Conservation (phyloP, 129 eudicot genomes). For the Tagetes erecta region DNA sequence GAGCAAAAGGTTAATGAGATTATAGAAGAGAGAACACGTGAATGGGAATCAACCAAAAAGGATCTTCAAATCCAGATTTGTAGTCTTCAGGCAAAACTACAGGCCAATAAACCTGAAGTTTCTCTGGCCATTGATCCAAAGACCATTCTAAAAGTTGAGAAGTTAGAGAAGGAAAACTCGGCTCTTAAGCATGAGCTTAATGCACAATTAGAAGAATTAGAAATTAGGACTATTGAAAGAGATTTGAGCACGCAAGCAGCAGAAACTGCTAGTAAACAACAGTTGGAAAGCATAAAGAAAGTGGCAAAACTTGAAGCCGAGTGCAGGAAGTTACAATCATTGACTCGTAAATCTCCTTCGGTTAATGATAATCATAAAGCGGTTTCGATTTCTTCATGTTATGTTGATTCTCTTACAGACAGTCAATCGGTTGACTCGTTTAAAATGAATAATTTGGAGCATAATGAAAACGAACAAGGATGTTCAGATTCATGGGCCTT, state of each 20-base stretch:
- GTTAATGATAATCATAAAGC: conserved; percentile 46
- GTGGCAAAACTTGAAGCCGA: conserved; percentile 82
- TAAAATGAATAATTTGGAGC: conserved; percentile 41
- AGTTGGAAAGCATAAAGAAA: conserved; percentile 76
- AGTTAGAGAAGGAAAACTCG: conserved; percentile 61
- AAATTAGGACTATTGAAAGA: conserved; percentile 61
- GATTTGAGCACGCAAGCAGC: conserved; percentile 85
- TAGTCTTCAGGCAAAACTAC: conserved; percentile 44
- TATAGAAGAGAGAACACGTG: conserved; percentile 43
- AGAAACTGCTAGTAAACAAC: conserved; percentile 72
- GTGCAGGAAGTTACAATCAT: conserved; percentile 64
- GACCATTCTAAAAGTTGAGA: conserved; percentile 37
- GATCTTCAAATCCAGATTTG: conserved; percentile 57
- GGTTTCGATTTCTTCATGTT: conserved; percentile 38
- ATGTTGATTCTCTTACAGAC: conserved; percentile 70
- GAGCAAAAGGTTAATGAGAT: conserved; percentile 47
- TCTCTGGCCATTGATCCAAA: conserved; percentile 41
- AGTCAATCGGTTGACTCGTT: conserved; percentile 51
- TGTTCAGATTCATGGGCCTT: conserved; percentile 65
- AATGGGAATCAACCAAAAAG: conserved; percentile 50
- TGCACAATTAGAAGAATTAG: conserved; percentile 52
- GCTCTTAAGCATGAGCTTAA: conserved; percentile 45
- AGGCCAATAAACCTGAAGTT: conserved; percentile 28
- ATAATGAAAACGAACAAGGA: conserved; percentile 37
- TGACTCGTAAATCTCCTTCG: conserved; percentile 49